Base-by-base conservation (phyloP, 164 flowering plant species). In the Saururus chinensis region DNA sequence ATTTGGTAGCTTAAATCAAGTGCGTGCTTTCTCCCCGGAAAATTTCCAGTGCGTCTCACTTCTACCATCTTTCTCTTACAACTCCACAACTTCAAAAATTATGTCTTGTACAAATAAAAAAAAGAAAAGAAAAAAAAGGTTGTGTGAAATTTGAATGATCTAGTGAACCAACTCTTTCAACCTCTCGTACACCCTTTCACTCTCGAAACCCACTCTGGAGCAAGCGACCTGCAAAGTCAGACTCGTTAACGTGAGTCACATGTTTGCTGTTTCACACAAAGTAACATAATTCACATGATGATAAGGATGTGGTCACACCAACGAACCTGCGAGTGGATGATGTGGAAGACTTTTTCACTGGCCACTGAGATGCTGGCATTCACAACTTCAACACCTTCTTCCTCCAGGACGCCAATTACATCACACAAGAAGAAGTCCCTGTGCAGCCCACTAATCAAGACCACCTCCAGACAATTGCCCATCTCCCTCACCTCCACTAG, bases 331-430 rank as follows among this genome's bases (percentile, higher is more conserved):
- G 82, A 78, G 68, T 77, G 88, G 51, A 83, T 60, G 2, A 79
- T 63, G 72, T 79, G 77, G 66, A 71, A 71, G 53, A 74, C 59
- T 49, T 71, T 77, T 35, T 72, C 73, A 0, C 81, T 79, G 1
- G 61, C 68, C 14, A 57, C 61, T 14, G 75, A 75, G 64, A 71
- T 60, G 59, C 56, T 77, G 26, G 82, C 82, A 53, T 67, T 72
- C 9, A 79, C 70, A 30, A 83, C 84, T 52, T 73, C 79, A 59
- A 79, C 82, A 52, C 87, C 84, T 74, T 76, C 82, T 67, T 80
- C 75, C 40, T 76, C 73, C 57, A 84, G 71, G 62, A 77, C 64
- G 51, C 67, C 62, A 9, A 84, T 70, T 4, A 81, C 77, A 68
- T 82, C 70, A 68, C 59, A 67, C 8, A 78, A 45, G 77, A 62